Evolutionary conservation across 2,329 filamentous ascomycete species (phyloP).

Genomic region (Curvularia verruculosa): DNA sequence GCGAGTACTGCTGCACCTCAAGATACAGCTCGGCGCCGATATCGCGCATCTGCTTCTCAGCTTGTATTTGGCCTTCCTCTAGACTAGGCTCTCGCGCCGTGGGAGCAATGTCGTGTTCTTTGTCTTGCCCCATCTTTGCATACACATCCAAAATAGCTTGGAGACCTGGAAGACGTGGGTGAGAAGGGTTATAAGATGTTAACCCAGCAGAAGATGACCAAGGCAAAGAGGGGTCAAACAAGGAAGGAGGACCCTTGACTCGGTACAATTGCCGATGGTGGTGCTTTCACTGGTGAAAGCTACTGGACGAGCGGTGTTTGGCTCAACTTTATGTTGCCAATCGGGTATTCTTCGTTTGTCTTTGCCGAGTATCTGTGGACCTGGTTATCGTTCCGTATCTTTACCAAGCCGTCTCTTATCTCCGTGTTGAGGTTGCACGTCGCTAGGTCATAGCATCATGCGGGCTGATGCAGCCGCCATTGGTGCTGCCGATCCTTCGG

Average conservation of each 20-base stretch:
- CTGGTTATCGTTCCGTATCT: slow-evolving; percentile 24
- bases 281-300: not conserved
- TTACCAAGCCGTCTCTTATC: slow-evolving; percentile 13
- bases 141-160: not conserved
- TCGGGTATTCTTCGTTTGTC: slow-evolving; percentile 13
- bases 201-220: not conserved
- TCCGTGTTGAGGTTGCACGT: slow-evolving; percentile 22
- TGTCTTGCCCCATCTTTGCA: slow-evolving; percentile 27
- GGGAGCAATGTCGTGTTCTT: slow-evolving; percentile 30
- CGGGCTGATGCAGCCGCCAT: slow-evolving; percentile 18
- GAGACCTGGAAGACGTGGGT: not conserved
- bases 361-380: slow-evolving; percentile 23
- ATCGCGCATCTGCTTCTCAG: slow-evolving; percentile 49
- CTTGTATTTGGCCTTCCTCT: slow-evolving; percentile 36
- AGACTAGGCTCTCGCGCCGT: slow-evolving; percentile 31
- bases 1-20: slow-evolving; percentile 52
- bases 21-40: slow-evolving; percentile 55
- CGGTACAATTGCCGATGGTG: not conserved
- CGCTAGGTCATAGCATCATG: slow-evolving; percentile 18
- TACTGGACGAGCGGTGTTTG: not conserved
- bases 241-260: not conserved
- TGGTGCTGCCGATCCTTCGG: slow-evolving; percentile 30
- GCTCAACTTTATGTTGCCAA: slow-evolving; percentile 5
- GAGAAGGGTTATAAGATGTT: not conserved
- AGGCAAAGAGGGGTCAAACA: not conserved